Evolutionary conservation across 2,329 filamentous ascomycete genomes (phyloP).

Genomic region (Trichoderma oligosporum): DNA sequence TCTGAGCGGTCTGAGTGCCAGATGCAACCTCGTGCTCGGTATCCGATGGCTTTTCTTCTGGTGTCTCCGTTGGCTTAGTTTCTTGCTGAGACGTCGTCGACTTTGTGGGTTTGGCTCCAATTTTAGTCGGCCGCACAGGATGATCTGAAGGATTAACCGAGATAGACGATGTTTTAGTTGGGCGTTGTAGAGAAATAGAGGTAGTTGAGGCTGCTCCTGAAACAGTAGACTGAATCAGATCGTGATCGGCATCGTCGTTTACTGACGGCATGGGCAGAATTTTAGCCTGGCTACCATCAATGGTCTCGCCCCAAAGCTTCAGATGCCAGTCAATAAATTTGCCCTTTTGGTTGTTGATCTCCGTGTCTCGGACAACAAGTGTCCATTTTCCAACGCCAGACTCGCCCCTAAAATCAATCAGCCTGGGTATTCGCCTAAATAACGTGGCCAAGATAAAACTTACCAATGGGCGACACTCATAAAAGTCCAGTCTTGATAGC

Average conservation of each 20-base stretch:
- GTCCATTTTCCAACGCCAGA: slow-evolving; percentile 85
- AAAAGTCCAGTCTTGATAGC: slow-evolving; percentile 96
- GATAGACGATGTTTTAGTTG: slow-evolving; percentile 43
- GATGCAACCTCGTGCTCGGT: slow-evolving; percentile 28
- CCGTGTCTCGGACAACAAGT: slow-evolving; percentile 79
- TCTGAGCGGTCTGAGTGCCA: slow-evolving; percentile 31
- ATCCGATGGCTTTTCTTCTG: slow-evolving; percentile 23
- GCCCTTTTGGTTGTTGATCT: slow-evolving; percentile 71
- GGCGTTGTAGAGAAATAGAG: slow-evolving; percentile 33
- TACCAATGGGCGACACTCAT: slow-evolving; percentile 98
- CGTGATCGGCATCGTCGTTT: slow-evolving; percentile 79
- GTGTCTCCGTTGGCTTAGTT: slow-evolving; percentile 38
- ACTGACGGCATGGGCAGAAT: slow-evolving; percentile 78
- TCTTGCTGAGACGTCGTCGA: slow-evolving; percentile 45
- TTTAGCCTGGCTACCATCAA: slow-evolving; percentile 68
- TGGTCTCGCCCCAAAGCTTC: slow-evolving; percentile 87
- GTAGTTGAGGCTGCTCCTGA: slow-evolving; percentile 27
- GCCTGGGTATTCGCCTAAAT: neutral
- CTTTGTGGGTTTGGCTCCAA: slow-evolving; percentile 35
- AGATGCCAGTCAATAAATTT: slow-evolving; percentile 88
- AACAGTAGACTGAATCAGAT: slow-evolving; percentile 57
- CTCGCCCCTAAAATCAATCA: slow-evolving; percentile 65
- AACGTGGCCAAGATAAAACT: slow-evolving; percentile 30
- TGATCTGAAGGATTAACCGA: slow-evolving; percentile 56
- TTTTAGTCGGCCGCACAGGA: slow-evolving; percentile 59